A percentile compares a stretch with the other conserved stretches of the same genome.
Conservation (phyloP, 1,284 basidiomycete species). For the Sphagnurus paluster region DNA sequence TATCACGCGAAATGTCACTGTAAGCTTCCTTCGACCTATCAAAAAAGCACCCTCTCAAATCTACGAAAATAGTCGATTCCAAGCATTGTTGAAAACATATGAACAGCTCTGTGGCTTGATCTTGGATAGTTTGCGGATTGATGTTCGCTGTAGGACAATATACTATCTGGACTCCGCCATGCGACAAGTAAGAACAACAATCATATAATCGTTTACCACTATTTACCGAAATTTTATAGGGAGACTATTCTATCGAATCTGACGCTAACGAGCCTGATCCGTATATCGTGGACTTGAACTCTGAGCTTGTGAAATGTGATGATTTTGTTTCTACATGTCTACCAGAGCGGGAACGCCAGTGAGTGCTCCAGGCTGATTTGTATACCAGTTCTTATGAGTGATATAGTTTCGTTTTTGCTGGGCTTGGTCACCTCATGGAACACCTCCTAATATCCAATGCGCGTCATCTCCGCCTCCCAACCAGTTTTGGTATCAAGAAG, state of each 20-base stretch:
- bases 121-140: constrained; percentile 86
- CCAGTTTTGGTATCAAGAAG: constrained; percentile 83
- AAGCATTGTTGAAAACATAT: constrained; percentile 88
- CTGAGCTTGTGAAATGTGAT: constrained; percentile 77
- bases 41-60: constrained; percentile 12
- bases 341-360: constrained; percentile 69
- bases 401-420: constrained; percentile 81
- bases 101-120: constrained; percentile 86
- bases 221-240: constrained; percentile 44
- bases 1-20: constrained; percentile 88
- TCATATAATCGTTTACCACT: not conserved
- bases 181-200: constrained; percentile 52
- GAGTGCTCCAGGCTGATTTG: constrained; percentile 24
- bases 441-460: constrained; percentile 79
- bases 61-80: constrained; percentile 68
- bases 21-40: constrained; percentile 39
- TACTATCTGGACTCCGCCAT: constrained; percentile 83
- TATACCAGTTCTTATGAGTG: constrained; percentile 8
- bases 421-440: constrained; percentile 87
- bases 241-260: constrained; percentile 79
- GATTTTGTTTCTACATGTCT: constrained; percentile 67
- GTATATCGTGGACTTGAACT: constrained; percentile 86
- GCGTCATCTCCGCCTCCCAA: constrained; percentile 70
- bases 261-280: constrained; percentile 91
- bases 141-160: constrained; percentile 84